Base-by-base conservation (phyloP, 805 yeast species). In the Isabelozyma gotoi region DNA sequence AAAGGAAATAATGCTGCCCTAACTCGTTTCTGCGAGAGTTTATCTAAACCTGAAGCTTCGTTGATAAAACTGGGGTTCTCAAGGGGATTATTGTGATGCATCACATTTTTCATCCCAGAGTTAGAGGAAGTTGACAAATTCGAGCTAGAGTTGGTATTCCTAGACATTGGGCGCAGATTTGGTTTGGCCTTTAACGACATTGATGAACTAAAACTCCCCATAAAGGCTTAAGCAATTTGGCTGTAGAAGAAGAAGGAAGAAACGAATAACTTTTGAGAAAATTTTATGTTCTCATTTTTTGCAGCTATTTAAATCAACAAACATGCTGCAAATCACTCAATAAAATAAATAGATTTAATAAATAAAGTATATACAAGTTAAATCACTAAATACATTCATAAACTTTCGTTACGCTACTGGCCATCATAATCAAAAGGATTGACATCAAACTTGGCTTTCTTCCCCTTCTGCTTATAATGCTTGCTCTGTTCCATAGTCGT, bases 401-500 rank as follows among this genome's bases (percentile, higher is more conserved):
- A 41, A n/a, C n/a, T n/a, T n/a, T n/a, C n/a, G n/a, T n/a, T n/a
- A n/a, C 31, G 11, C 19, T 44, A 58, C 35, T 49, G 56, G 7
- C 61, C 61, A 24, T 56, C 53, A 38, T 47, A 56, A 18, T 36
- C 12, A 5, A 34, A 32, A 7, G 51, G 53, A 39, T 59, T 50
- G 33, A 56, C 56, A 33, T 49, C 56, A 35, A 45, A 54, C 7
- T 45, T 45, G 19, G 56, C 55, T 36, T 47, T 53, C 43, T 59
- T 65, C 4, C 71, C 73, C 49, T 63, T 51, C 12, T 49, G 43
- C 36, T 56, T 59, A 44, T 70, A 71, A 48, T 60, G 57, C 45
- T 56, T 60, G 36, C 67, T 54, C 10, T 43, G 43, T 51, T 70
- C 75, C 50, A 70, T 44, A 4, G 57, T 55, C 1, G 63, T 44